A percentile compares a stretch with the other conserved stretches of the same genome.
Conservation (phyloP, 352 stramenopile genomes). For the Phytophthora syringae region DNA sequence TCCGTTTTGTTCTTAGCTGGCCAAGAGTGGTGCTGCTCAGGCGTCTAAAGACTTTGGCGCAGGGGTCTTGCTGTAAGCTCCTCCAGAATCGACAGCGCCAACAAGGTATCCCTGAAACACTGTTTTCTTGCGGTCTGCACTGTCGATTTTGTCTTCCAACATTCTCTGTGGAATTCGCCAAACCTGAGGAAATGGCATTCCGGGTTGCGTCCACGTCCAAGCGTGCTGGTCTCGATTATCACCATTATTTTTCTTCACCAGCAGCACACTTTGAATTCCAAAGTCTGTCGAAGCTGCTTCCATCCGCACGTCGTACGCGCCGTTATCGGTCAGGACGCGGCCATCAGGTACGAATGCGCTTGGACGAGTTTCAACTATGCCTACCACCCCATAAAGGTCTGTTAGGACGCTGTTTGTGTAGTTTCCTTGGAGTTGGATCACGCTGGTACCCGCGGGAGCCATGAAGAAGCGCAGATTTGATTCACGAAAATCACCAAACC, state of each 20-base stretch:
- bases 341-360: slow-evolving; percentile 32
- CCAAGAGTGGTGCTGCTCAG: neutral
- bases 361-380: neutral
- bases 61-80: slow-evolving; percentile 43
- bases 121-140: slow-evolving; percentile 19
- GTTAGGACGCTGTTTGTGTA: slow-evolving; percentile 40
- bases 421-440: slow-evolving; percentile 36
- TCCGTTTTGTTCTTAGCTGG: neutral
- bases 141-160: slow-evolving; percentile 38
- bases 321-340: slow-evolving; percentile 37
- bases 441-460: slow-evolving; percentile 31
- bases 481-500: slow-evolving; percentile 53
- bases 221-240: slow-evolving; percentile 59
- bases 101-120: slow-evolving; percentile 55
- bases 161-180: slow-evolving; percentile 55
- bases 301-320: slow-evolving; percentile 52
- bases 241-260: slow-evolving; percentile 54
- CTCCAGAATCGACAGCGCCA: slow-evolving; percentile 56
- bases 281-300: slow-evolving; percentile 41
- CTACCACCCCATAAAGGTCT: slow-evolving; percentile 47
- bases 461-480: slow-evolving; percentile 53
- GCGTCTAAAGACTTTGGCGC: slow-evolving; percentile 15
- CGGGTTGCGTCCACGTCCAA: slow-evolving; percentile 51
- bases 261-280: slow-evolving; percentile 51
- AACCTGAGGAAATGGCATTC: slow-evolving; percentile 17